Evolutionary conservation across 371 early-diverging fungal species (phyloP).

Genomic region (Mucor velutinosus): DNA sequence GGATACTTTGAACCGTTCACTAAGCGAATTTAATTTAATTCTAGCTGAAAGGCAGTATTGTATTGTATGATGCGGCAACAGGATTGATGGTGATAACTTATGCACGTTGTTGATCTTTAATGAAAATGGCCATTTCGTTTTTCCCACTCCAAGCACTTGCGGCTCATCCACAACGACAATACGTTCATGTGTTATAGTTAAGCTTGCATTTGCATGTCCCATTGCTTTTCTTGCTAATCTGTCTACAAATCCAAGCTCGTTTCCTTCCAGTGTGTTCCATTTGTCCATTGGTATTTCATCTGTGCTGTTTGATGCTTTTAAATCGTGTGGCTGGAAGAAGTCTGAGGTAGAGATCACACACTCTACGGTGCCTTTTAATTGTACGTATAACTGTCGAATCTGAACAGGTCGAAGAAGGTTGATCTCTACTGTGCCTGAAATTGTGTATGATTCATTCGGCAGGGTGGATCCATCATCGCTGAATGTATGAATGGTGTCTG

Average conservation of each 20-base stretch:
- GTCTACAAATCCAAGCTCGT: constrained; percentile 1
- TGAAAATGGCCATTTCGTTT: constrained; percentile 28
- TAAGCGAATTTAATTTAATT: constrained; percentile 27
- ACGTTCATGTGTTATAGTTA: constrained; percentile 15
- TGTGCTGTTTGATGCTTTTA: background rate
- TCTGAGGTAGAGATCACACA: constrained; percentile 24
- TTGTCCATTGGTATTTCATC: constrained; percentile 16
- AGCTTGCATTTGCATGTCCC: constrained; percentile 12
- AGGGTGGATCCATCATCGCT: constrained; percentile 15
- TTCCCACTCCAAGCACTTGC: constrained; percentile 17
- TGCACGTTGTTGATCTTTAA: constrained; percentile 22
- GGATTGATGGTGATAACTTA: constrained; percentile 26
- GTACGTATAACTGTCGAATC: constrained; percentile 28
- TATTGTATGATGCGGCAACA: constrained; percentile 33
- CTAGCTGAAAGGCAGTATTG: constrained; percentile 26
- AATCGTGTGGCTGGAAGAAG: constrained; percentile 6
- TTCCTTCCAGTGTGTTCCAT: constrained; percentile 12
- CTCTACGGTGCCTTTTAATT: constrained; percentile 30
- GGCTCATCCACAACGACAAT: constrained; percentile 3
- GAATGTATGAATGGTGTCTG: constrained; percentile 28
- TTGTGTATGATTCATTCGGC: constrained; percentile 25
- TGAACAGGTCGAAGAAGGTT: constrained; percentile 22
- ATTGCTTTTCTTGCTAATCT: constrained; percentile 6
- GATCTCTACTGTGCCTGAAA: constrained; percentile 34
- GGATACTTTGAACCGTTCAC: constrained; percentile 28